phyloP scores from a whole-genome alignment of 306 rosid species.

The Carpinus viminea region DNA sequence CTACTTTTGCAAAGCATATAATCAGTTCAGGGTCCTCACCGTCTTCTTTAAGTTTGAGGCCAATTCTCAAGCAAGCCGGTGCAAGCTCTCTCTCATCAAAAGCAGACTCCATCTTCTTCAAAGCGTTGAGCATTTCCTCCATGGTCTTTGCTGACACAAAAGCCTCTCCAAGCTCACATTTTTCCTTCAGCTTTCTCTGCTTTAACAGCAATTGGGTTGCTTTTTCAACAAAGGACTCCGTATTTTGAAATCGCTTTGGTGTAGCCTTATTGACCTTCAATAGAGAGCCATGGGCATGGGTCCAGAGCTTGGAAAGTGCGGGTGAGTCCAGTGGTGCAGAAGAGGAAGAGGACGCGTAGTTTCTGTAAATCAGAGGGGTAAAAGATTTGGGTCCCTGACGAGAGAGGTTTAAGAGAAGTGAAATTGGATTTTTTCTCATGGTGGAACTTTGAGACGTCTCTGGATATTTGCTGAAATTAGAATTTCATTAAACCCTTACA shows the following conservation, averaged over 20 bases:
- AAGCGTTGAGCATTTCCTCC: conserved; percentile 61
- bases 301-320: background rate
- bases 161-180: conserved; percentile 67
- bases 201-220: no score
- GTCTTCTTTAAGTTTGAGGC: conserved; percentile 78
- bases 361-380: conserved; percentile 27
- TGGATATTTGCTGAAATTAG: background rate
- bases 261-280: no score
- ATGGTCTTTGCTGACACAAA: conserved; percentile 67
- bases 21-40: conserved; percentile 80
- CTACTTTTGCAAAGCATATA: conserved; percentile 60
- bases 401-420: conserved; percentile 44
- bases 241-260: no score
- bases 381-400: conserved; percentile 36
- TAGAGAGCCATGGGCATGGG: no score
- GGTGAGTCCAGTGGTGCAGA: conserved; percentile 29
- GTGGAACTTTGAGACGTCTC: background rate
- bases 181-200: conserved; percentile 50
- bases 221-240: no score
- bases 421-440: conserved; percentile 65
- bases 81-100: conserved; percentile 70
- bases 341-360: conserved; percentile 15
- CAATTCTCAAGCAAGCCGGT: conserved; percentile 75
- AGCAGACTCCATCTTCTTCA: conserved; percentile 62
- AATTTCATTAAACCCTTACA: conserved; percentile 39